A percentile compares a stretch with the other conserved stretches of the same genome.
Evolutionary conservation across 129 eudicot genomes (phyloP).

Genomic region (Helianthus tuberosus): DNA sequence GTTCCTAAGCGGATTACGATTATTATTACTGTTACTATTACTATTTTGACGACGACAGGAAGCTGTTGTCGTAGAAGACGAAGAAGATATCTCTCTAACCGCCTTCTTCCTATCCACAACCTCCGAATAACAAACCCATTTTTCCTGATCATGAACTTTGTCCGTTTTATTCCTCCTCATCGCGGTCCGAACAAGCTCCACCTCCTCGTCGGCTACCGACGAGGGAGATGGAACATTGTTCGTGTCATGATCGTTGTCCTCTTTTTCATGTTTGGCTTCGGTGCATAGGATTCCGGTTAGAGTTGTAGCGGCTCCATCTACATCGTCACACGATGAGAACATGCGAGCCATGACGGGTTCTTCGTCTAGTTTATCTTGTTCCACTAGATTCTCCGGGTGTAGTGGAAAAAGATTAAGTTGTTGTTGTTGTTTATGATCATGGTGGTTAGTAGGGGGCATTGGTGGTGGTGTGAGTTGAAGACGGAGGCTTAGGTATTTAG

Average conservation of each 20-base stretch:
- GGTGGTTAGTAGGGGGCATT: constrained; percentile 27
- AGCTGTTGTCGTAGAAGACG: constrained; percentile 33
- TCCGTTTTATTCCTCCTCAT: constrained; percentile 66
- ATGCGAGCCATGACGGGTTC: constrained; percentile 50
- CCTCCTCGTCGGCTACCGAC: constrained; percentile 52
- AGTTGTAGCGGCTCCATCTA: constrained; percentile 60
- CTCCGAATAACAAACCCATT: constrained; percentile 75
- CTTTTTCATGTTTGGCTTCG: constrained; percentile 17
- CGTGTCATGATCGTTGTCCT: neutral
- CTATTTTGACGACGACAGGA: neutral
- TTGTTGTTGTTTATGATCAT: constrained; percentile 27
- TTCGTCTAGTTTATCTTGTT: constrained; percentile 44
- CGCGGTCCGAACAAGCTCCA: constrained; percentile 68
- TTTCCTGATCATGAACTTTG: constrained; percentile 50
- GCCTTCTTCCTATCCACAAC: constrained; percentile 4
- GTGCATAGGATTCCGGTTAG: constrained; percentile 57
- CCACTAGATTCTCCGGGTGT: constrained; percentile 58
- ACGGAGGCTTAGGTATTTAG: constrained; percentile 63
- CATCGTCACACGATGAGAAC: constrained; percentile 52
- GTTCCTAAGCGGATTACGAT: neutral
- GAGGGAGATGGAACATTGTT: constrained; percentile 44
- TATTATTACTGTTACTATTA: too few species aligned
- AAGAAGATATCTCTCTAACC: constrained; percentile 29
- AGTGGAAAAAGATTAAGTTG: constrained; percentile 64
- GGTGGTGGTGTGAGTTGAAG: constrained; percentile 38